Evolutionary conservation across 768 basidiomycete species (phyloP).

Genomic region (Lactifluus pinguis): DNA sequence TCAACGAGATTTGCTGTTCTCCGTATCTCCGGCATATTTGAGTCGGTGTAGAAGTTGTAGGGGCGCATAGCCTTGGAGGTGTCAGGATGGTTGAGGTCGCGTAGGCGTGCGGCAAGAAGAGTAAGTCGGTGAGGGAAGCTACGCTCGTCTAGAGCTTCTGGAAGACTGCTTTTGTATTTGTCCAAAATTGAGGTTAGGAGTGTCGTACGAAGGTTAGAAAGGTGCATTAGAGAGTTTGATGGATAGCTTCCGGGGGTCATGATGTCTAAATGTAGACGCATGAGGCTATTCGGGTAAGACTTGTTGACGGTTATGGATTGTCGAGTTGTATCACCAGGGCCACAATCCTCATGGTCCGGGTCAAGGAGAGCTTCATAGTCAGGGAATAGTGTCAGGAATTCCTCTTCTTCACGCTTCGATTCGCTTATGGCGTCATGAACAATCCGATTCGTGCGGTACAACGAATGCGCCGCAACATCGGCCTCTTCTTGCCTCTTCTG

Average conservation of each 20-base stretch:
- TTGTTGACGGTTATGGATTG: slow-evolving; percentile 25
- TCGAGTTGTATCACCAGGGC: slow-evolving; percentile 7
- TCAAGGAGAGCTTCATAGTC: slow-evolving; percentile 51
- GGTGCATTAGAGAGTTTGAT: slow-evolving; percentile 23
- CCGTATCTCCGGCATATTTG: slow-evolving; percentile 63
- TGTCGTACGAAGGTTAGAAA: slow-evolving; percentile 11
- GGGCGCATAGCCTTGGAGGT: slow-evolving; percentile 15
- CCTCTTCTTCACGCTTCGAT: slow-evolving; percentile 69
- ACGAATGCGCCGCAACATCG: slow-evolving; percentile 54
- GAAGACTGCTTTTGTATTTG: slow-evolving; percentile 1
- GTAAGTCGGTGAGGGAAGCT: slow-evolving; percentile 45
- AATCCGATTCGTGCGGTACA: slow-evolving; percentile 62
- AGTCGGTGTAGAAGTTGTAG: slow-evolving; percentile 74
- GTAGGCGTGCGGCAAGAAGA: slow-evolving; percentile 37
- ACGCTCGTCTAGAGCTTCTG: slow-evolving; percentile 36
- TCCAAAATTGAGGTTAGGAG: slow-evolving; percentile 17
- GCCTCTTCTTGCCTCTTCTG: slow-evolving; percentile 56
- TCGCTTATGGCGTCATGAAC: slow-evolving; percentile 52
- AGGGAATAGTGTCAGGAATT: slow-evolving; percentile 82
- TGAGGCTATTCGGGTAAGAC: slow-evolving; percentile 32
- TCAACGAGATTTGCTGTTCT: slow-evolving; percentile 48
- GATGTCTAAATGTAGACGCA: slow-evolving; percentile 41
- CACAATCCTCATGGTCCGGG: slow-evolving; percentile 8
- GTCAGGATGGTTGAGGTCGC: slow-evolving; percentile 25
- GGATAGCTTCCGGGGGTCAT: slow-evolving; percentile 26